Base-by-base conservation (phyloP, 1,284 basidiomycete genomes). In the Cryptococcus sp. region DNA sequence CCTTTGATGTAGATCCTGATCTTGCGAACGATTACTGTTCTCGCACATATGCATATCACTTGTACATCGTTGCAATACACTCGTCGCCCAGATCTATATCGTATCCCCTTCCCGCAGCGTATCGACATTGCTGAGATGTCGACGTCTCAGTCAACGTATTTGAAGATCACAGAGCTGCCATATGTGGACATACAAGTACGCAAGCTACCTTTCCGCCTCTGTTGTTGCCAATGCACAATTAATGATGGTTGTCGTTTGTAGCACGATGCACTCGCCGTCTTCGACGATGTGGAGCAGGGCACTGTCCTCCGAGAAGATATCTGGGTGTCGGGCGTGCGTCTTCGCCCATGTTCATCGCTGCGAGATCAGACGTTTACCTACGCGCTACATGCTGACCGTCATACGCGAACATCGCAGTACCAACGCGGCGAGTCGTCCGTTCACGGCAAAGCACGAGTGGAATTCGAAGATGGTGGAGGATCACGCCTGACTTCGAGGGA, bases 111-210 rank as follows among this genome's bases (percentile, higher is more conserved):
- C n/a, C n/a, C n/a, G n/a, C n/a, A n/a, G n/a, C n/a, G n/a, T 8
- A 35, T 13, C 31, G 31, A 35, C 8, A 35, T n/a, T n/a, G n/a
- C n/a, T n/a, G n/a, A n/a, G n/a, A n/a, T 35, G 31, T 35, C 31
- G 10, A 8, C 7, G 5, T 13, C 31, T 35, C 31, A 10, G 31
- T 8, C 7, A 35, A 8, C 8, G 4, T 8, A 3, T 2, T 8
- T 8, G 31, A 3, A 2, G 13, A 35, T 35, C 31, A 5, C 13
- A 10, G 31, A 35, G 13, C 53, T 79, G 19, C 59, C 74, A 3
- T 78, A 76, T 52, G 65, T 79, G 2, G 77, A 79, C 54, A 69
- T 79, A n/a, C 77, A 78, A 62, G 77, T 78, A 52, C 50, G 72
- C 20, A 5, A 4, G 5, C 22, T 35, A 19, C 31, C 13, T 5